phyloP scores from a whole-genome alignment of 371 early-diverging fungal species.

The Mucor sp. region DNA sequence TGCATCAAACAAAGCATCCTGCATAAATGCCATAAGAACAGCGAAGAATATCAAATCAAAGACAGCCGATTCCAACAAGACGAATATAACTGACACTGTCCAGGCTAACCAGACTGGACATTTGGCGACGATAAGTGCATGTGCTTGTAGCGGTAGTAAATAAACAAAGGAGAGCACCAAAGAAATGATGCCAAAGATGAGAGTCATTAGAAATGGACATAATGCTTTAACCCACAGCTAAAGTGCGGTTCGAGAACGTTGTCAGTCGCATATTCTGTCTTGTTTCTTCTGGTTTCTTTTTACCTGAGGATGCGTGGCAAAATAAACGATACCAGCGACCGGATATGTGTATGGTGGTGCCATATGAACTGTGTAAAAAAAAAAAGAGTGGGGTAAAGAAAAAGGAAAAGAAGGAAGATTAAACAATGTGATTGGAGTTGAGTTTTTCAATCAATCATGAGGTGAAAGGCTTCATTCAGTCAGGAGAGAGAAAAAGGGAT shows the following conservation, averaged over 20 bases:
- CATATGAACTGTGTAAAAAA: conserved; percentile 9
- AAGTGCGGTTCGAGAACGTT: conserved; percentile 34
- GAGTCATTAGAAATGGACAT: conserved; percentile 47
- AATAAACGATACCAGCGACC: conserved; percentile 48
- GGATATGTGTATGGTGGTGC: conserved; percentile 55
- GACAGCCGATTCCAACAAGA: conserved; percentile 55
- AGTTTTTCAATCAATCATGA: not conserved
- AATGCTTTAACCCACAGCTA: conserved; percentile 46
- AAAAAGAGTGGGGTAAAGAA: not conserved
- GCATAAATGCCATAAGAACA: conserved; percentile 54
- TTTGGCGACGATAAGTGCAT: conserved; percentile 54
- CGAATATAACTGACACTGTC: conserved; percentile 57
- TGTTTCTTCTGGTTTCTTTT: not conserved
- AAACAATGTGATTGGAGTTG: conserved; percentile 1
- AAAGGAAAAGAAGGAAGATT: not conserved
- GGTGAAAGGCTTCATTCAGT: not conserved
- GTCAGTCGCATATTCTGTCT: conserved; percentile 19
- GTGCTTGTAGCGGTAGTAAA: conserved; percentile 51
- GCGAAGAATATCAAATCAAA: conserved; percentile 55
- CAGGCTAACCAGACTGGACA: conserved; percentile 63
- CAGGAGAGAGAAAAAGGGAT: not conserved
- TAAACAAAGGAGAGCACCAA: conserved; percentile 43
- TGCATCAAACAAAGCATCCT: conserved; percentile 60
- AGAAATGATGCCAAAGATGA: conserved; percentile 40
- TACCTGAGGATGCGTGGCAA: conserved; percentile 56